These are phyloP conservation scores for Lichenothelia convexa DNA, from an alignment of 495 filamentous ascomycete genomes.

Conservation along the genomic window DNA sequence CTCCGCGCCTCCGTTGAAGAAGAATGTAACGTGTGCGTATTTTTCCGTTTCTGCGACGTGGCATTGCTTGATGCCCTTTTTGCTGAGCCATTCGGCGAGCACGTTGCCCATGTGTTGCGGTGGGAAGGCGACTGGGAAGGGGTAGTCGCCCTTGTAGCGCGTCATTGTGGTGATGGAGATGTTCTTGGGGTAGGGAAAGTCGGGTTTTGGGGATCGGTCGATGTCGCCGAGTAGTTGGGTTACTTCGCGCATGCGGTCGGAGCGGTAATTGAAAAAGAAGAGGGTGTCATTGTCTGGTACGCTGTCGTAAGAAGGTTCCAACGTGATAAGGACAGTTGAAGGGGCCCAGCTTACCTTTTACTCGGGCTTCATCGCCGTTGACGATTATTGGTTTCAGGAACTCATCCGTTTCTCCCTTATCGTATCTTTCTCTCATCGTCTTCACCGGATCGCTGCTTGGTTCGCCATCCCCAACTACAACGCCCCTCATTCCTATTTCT, in stretches of 20 bases:
- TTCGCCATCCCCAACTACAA: slow-evolving; percentile 74
- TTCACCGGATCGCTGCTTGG: slow-evolving; percentile 64
- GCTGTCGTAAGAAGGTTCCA: too few species aligned
- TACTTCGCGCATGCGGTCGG: slow-evolving; percentile 90
- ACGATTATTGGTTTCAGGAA: slow-evolving; percentile 97
- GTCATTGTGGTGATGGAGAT: slow-evolving; percentile 94
- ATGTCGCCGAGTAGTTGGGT: slow-evolving; percentile 84
- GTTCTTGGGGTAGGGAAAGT: slow-evolving; percentile 88
- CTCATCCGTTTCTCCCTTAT: slow-evolving; percentile 78
- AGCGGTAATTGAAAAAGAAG: slow-evolving; percentile 99
- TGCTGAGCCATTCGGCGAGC: slow-evolving; percentile 82
- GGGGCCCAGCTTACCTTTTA: slow-evolving; percentile 45
- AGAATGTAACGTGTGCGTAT: slow-evolving; percentile 98
- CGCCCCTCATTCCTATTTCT: slow-evolving; percentile 70
- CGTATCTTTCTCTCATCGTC: slow-evolving; percentile 75
- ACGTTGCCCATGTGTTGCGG: slow-evolving; percentile 95
- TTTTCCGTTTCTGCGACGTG: slow-evolving; percentile 98
- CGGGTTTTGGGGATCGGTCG: slow-evolving; percentile 73
- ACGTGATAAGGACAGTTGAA: too few species aligned
- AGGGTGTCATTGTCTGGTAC: slow-evolving; percentile 68
- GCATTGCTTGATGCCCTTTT: slow-evolving; percentile 74
- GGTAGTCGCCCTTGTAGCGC: slow-evolving; percentile 90
- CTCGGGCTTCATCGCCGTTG: slow-evolving; percentile 61
- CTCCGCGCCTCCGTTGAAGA: slow-evolving; percentile 98
- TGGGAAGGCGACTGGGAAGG: slow-evolving; percentile 82